Evolutionary conservation across 805 yeast species (phyloP).

Genomic region (Teunomyces panamensis): DNA sequence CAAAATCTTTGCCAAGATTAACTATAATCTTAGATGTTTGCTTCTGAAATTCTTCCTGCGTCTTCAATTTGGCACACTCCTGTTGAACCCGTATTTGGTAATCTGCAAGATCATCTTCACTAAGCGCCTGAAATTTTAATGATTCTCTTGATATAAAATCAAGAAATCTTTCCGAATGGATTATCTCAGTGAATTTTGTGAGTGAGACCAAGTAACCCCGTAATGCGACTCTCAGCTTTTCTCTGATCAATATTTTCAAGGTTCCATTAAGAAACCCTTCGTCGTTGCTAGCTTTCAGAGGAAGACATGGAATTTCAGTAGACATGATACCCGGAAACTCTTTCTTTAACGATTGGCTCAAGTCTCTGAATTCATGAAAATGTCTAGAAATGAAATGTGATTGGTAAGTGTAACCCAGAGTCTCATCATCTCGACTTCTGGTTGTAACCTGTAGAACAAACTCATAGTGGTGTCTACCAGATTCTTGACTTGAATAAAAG

Average conservation of each 20-base stretch:
- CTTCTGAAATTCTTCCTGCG: conserved; percentile 71
- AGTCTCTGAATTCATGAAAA: conserved; percentile 63
- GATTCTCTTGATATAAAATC: conserved; percentile 49
- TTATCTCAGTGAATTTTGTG: conserved; percentile 51
- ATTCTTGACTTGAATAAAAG: not conserved
- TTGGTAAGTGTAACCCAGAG: conserved; percentile 9
- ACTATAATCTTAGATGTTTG: conserved; percentile 59
- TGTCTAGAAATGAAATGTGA: conserved; percentile 54
- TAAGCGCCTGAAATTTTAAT: conserved; percentile 28
- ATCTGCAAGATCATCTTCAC: conserved; percentile 51
- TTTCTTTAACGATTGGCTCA: conserved; percentile 51
- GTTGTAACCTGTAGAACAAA: conserved; percentile 50
- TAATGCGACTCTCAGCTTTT: conserved; percentile 71
- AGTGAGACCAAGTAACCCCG: conserved; percentile 67
- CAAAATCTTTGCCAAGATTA: conserved; percentile 54
- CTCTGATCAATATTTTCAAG: conserved; percentile 51
- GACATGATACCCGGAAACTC: conserved; percentile 61
- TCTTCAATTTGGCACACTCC: conserved; percentile 54
- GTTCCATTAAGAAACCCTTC: conserved; percentile 20
- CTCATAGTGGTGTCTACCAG: conserved; percentile 30
- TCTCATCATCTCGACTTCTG: conserved; percentile 16
- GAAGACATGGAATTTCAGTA: conserved; percentile 56
- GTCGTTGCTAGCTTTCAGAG: conserved; percentile 48
- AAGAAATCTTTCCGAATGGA: conserved; percentile 48
- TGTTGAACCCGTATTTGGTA: conserved; percentile 54